These are phyloP conservation scores for Cylindrotheca fusiformis DNA, from an alignment of 108 stramenopile species.

Conservation along the genomic window DNA sequence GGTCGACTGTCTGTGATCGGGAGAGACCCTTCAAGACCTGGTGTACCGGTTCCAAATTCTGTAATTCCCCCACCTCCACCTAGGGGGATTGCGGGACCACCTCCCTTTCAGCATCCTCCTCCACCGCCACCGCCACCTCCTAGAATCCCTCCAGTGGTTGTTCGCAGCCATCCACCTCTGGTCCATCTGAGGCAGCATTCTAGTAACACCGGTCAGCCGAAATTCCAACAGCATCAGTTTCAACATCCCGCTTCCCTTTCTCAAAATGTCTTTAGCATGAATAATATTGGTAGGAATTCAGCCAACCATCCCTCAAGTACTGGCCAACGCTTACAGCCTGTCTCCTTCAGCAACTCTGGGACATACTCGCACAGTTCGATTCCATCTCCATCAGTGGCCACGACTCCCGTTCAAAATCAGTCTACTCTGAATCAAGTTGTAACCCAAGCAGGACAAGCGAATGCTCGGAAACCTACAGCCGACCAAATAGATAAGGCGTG, in stretches of 20 bases:
- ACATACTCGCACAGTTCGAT: too few relatives aligned
- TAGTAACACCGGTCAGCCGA: too few relatives aligned
- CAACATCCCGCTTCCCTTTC: too few relatives aligned
- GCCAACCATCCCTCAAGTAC: background rate
- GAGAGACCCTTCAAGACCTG: background rate
- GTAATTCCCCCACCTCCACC: conserved; percentile 12
- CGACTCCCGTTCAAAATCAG: conserved; percentile 1
- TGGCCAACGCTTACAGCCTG: background rate
- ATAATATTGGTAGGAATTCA: too few relatives aligned
- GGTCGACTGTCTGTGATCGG: conserved; percentile 7
- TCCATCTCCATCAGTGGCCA: conserved; percentile 8
- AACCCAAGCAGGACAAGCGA: too few relatives aligned
- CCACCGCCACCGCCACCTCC: conserved; percentile 13
- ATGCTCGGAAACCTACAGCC: conserved; percentile 1
- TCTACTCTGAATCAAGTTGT: too few relatives aligned
- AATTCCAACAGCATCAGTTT: too few relatives aligned
- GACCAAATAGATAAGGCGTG: conserved; percentile 51
- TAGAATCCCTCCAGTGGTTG: too few relatives aligned
- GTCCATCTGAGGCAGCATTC: too few relatives aligned
- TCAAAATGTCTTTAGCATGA: too few relatives aligned
- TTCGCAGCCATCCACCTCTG: too few relatives aligned
- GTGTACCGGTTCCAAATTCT: background rate
- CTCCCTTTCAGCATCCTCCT: conserved; percentile 10
- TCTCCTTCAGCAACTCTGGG: background rate
- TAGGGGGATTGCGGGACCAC: conserved; percentile 1